Percentiles rank a stretch among this genome's conserved stretches.
These are phyloP conservation scores for Senecio squalidus DNA, from an alignment of 140 eudicot species.

Conservation along the genomic window DNA sequence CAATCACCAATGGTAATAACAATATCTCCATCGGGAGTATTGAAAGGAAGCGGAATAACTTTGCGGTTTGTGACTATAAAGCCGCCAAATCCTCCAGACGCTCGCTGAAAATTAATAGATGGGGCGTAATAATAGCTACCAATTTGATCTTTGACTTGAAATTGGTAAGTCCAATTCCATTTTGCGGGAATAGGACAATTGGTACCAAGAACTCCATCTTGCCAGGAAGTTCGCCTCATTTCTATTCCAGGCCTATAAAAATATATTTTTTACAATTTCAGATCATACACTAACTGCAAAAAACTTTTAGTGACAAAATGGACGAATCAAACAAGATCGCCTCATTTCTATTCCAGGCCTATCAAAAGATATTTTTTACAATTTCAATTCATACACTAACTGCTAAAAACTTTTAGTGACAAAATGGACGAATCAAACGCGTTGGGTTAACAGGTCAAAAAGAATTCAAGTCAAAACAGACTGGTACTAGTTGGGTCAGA, in stretches of 20 bases:
- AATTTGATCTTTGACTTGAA: constrained; percentile 95
- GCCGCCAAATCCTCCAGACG: constrained; percentile 90
- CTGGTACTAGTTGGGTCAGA: no score
- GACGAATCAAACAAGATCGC: no score
- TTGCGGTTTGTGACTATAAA: constrained; percentile 55
- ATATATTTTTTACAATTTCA: not conserved
- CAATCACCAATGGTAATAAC: constrained; percentile 84
- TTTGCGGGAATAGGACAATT: constrained; percentile 87
- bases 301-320: no score
- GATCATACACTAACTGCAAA: not conserved
- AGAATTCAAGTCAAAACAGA: no score
- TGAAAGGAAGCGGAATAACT: constrained; percentile 57
- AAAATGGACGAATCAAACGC: no score
- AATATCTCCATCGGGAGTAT: constrained; percentile 79
- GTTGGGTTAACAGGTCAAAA: no score
- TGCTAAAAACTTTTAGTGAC: no score
- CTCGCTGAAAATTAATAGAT: constrained; percentile 78
- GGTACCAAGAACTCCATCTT: constrained; percentile 94
- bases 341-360: no score
- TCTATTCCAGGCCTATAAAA: constrained; percentile 76
- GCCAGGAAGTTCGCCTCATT: constrained; percentile 93
- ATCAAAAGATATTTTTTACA: no score
- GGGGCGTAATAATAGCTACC: constrained; percentile 93
- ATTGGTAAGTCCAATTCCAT: constrained; percentile 89
- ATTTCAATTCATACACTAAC: no score